Evolutionary conservation across 2,329 filamentous ascomycete genomes (phyloP).

Genomic region (Ceratocystis lukuohia): DNA sequence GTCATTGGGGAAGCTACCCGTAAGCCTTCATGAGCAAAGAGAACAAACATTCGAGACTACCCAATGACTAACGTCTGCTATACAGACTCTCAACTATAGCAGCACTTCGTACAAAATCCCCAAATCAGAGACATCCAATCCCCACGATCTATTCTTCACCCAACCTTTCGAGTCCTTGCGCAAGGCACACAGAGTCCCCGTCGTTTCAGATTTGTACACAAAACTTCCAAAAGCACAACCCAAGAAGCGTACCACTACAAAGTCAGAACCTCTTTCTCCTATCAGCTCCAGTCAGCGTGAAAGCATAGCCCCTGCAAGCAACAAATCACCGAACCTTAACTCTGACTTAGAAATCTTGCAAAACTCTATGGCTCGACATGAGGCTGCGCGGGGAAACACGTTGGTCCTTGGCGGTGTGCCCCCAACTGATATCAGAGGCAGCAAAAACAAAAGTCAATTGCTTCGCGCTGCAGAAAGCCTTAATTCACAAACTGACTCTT

Average conservation of each 20-base stretch:
- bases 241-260: slow-evolving; percentile 20
- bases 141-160: slow-evolving; percentile 45
- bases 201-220: slow-evolving; percentile 39
- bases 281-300: slow-evolving; percentile 17
- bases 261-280: slow-evolving; percentile 19
- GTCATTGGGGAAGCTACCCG: slow-evolving; percentile 43
- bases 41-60: not conserved
- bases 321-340: slow-evolving; percentile 31
- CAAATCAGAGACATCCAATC: slow-evolving; percentile 32
- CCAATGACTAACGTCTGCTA: slow-evolving; percentile 7
- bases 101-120: slow-evolving; percentile 36
- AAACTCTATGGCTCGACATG: slow-evolving; percentile 31
- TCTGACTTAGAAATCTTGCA: slow-evolving; percentile 39
- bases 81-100: slow-evolving; percentile 42
- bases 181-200: slow-evolving; percentile 36
- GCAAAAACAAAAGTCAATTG: slow-evolving; percentile 8
- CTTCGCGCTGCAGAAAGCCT: slow-evolving; percentile 25
- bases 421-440: slow-evolving; percentile 20
- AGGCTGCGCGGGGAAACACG: slow-evolving; percentile 29
- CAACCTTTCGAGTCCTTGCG: slow-evolving; percentile 36
- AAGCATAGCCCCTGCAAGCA: slow-evolving; percentile 19
- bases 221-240: slow-evolving; percentile 15
- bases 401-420: slow-evolving; percentile 14
- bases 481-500: slow-evolving; percentile 38
- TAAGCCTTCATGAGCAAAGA: slow-evolving; percentile 31